phyloP scores from a whole-genome alignment of 2,329 filamentous ascomycete genomes.

The Apiospora sp. region DNA sequence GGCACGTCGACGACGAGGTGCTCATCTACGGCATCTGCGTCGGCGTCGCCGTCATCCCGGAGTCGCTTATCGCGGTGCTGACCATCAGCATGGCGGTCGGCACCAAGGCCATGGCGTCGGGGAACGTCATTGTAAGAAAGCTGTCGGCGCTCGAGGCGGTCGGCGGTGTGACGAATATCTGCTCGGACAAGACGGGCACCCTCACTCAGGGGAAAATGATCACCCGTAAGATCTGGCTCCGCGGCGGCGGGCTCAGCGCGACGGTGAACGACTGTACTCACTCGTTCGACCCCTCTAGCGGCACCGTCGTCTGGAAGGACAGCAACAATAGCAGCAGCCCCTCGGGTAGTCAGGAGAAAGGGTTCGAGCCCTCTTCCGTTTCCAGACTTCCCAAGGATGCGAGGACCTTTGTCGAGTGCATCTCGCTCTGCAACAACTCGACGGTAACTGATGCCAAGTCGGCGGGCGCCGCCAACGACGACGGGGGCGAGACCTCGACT shows the following conservation, averaged over 20 bases:
- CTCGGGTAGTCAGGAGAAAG: no score
- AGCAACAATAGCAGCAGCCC: no score
- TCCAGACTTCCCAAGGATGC: conserved; percentile 43
- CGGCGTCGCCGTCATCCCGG: conserved; percentile 61
- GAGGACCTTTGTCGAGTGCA: conserved; percentile 59
- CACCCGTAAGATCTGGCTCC: conserved; percentile 68
- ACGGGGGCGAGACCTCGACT: conserved; percentile 56
- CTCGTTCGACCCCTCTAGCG: conserved; percentile 68
- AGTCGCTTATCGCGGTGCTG: conserved; percentile 67
- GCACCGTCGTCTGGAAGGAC: conserved; percentile 53
- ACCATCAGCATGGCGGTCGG: conserved; percentile 69
- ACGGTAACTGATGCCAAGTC: conserved; percentile 55
- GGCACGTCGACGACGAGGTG: conserved; percentile 62
- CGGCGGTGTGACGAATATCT: conserved; percentile 74
- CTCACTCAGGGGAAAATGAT: conserved; percentile 74
- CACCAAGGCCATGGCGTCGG: conserved; percentile 62
- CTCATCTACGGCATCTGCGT: conserved; percentile 62
- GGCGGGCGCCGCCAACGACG: conserved; percentile 40
- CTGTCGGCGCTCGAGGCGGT: conserved; percentile 72
- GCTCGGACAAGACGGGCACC: conserved; percentile 76
- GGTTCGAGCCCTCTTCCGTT: conserved; percentile 30
- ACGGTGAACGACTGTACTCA: conserved; percentile 63
- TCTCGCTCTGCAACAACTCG: conserved; percentile 70
- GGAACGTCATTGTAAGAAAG: conserved; percentile 65
- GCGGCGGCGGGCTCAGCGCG: conserved; percentile 60